Percentiles rank a stretch among this genome's conserved stretches.
Conservation (phyloP, 2,329 filamentous ascomycete genomes). For the Pseudogymnoascus sp. region DNA sequence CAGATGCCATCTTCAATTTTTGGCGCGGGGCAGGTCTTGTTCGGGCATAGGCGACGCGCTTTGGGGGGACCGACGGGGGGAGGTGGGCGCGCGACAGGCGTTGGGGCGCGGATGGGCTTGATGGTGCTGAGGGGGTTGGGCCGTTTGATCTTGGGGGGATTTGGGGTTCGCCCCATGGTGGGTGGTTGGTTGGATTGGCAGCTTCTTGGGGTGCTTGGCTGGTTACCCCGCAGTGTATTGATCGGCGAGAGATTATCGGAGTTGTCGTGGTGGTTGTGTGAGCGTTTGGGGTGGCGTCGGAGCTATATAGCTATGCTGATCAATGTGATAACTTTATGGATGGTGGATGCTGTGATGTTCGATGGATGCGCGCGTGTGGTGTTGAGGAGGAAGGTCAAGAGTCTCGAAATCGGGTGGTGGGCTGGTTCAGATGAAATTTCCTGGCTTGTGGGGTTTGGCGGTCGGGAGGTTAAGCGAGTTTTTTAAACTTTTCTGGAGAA, state of each 20-base stretch:
- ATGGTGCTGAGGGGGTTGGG: slow-evolving; percentile 18
- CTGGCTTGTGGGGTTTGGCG: slow-evolving; percentile 3
- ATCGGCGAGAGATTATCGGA: background rate
- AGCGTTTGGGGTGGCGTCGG: background rate
- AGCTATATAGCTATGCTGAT: background rate
- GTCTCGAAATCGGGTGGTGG: slow-evolving; percentile 1
- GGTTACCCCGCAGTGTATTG: background rate
- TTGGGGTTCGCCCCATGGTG: slow-evolving; percentile 8
- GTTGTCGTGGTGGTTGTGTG: background rate
- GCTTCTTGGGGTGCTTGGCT: background rate
- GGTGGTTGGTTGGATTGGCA: background rate
- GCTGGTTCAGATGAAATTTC: slow-evolving; percentile 8
- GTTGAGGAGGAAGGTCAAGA: background rate
- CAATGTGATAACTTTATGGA: slow-evolving; percentile 7
- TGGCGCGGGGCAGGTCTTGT: slow-evolving; percentile 51
- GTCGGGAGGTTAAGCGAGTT: slow-evolving; percentile 5
- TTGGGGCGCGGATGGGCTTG: slow-evolving; percentile 17
- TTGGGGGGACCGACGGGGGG: slow-evolving; percentile 12
- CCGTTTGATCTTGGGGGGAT: slow-evolving; percentile 11
- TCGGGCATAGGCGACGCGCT: slow-evolving; percentile 38
- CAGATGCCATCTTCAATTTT: slow-evolving; percentile 63
- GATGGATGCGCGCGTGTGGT: background rate
- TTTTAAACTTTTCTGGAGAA: background rate
- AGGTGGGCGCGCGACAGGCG: slow-evolving; percentile 16
- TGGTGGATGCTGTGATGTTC: background rate